phyloP scores from a whole-genome alignment of 1,139 yeast species.

The Sugiyamaella japonica region DNA sequence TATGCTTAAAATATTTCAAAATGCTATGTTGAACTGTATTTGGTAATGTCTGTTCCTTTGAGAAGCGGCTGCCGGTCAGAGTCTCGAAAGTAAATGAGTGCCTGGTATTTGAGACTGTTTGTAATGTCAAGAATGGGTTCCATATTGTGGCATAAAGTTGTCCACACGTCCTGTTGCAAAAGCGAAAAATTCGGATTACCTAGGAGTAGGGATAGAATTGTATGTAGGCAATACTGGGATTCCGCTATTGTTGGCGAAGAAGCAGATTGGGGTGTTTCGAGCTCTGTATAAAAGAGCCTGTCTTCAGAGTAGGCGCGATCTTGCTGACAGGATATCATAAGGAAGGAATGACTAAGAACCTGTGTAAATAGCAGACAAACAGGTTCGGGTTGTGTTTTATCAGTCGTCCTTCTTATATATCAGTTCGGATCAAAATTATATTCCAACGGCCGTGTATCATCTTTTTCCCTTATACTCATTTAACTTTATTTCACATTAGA shows the following conservation, averaged over 20 bases:
- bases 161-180: no score
- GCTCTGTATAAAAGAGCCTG: neutral
- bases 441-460: neutral
- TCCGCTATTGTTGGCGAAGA: neutral
- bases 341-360: neutral
- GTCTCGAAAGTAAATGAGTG: conserved; percentile 14
- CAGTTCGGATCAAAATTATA: neutral
- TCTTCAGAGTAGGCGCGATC: neutral
- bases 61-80: conserved; percentile 15
- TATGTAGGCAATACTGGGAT: neutral
- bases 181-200: neutral
- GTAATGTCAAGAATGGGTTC: conserved; percentile 13
- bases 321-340: neutral
- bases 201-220: conserved; percentile 4
- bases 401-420: neutral
- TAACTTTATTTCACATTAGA: neutral
- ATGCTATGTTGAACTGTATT: neutral
- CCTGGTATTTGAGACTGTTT: conserved; percentile 14
- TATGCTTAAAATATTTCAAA: neutral
- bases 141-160: neutral
- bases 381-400: no score
- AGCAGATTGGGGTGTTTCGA: neutral
- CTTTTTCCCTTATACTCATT: neutral
- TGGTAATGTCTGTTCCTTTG: conserved; percentile 3
- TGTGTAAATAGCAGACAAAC: neutral